These are phyloP conservation scores for Pseudevernia furfuracea DNA, from an alignment of 495 filamentous ascomycete species.

Conservation along the genomic window DNA sequence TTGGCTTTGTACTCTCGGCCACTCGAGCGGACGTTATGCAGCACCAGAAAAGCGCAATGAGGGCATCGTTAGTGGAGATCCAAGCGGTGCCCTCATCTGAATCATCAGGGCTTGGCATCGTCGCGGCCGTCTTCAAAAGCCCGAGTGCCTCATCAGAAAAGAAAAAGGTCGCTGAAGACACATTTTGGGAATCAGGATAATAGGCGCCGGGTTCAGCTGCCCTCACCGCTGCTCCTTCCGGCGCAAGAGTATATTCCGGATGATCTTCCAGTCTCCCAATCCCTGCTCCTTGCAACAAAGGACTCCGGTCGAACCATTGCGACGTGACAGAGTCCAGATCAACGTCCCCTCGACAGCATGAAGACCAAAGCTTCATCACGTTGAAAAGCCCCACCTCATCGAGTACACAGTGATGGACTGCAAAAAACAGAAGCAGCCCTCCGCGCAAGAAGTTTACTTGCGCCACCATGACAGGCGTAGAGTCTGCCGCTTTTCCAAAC, in stretches of 20 bases:
- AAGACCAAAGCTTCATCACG: constrained; percentile 16
- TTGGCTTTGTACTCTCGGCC: neutral
- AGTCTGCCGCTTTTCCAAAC: constrained; percentile 20
- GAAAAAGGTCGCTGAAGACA: constrained; percentile 11
- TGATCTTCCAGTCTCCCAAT: constrained; percentile 15
- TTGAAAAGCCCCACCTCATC: constrained; percentile 29
- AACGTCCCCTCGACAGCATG: constrained; percentile 15
- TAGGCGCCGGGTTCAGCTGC: constrained; percentile 8
- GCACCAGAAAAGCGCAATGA: constrained; percentile 21
- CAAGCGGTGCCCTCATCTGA: neutral
- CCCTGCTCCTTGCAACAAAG: constrained; percentile 17
- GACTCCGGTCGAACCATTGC: constrained; percentile 14
- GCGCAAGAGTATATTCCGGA: constrained; percentile 16
- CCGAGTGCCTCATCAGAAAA: constrained; percentile 9
- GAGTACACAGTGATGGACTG: constrained; percentile 42
- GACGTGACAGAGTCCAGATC: constrained; percentile 2
- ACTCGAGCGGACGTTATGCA: constrained; percentile 18
- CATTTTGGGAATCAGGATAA: constrained; percentile 1
- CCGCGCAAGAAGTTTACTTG: constrained; percentile 48
- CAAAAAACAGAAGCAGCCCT: constrained; percentile 43
- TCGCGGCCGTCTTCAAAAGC: constrained; percentile 9
- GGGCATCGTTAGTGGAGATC: constrained; percentile 22
- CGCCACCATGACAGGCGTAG: constrained; percentile 42
- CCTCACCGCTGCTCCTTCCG: constrained; percentile 6
- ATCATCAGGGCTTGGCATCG: neutral